Evolutionary conservation across 441 rosid genomes (phyloP), one percentile per base, ranked within the genome.

Genomic region (Geranium incanum): DNA sequence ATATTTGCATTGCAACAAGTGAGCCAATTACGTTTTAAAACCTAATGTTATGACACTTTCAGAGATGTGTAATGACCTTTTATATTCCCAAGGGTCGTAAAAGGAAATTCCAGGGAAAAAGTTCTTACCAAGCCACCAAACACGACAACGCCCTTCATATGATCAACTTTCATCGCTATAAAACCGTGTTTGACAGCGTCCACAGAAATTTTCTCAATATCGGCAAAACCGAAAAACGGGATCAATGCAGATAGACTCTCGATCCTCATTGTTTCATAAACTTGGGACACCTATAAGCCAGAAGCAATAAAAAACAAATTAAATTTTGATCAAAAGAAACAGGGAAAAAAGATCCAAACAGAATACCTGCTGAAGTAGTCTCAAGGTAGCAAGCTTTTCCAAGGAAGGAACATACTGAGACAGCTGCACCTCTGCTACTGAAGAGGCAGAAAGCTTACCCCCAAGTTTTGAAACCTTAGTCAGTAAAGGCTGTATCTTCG

Each of bases 401-500:
- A 95, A 81, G 43, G 93, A 82, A 71, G 90, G 84, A 84, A 88
- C 86, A 79, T 95, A 95, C n/a, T 90, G 88, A 16, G 94, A 85
- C 16, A 95, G 85, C 57, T 89, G 90, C 78, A 90, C 91, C 81
- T 95, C 97, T 21, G 98, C 91, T 59, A 95, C 82, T 71, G 97
- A 93, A 60, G 99, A 85, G 71, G 95, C 97, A 39, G 97, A 83
- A 75, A 95, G 85, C 83, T 91, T 95, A 68, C 97, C 97, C 41
- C 99, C 97, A 52, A 89, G 75, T 80, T 89, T 95, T 8, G 97
- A 91, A 16, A 95, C 78, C 81, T 85, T 95, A 66, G 85, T 71
- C 77, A 95, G 77, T 73, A 91, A 70, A 9, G 98, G 97, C 75
- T 89, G 96, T 66, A 85, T 80, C 83, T 86, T 93, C 18, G 84